These are phyloP conservation scores for Pholiota microspora DNA, from an alignment of 768 basidiomycete genomes.

Conservation along the genomic window DNA sequence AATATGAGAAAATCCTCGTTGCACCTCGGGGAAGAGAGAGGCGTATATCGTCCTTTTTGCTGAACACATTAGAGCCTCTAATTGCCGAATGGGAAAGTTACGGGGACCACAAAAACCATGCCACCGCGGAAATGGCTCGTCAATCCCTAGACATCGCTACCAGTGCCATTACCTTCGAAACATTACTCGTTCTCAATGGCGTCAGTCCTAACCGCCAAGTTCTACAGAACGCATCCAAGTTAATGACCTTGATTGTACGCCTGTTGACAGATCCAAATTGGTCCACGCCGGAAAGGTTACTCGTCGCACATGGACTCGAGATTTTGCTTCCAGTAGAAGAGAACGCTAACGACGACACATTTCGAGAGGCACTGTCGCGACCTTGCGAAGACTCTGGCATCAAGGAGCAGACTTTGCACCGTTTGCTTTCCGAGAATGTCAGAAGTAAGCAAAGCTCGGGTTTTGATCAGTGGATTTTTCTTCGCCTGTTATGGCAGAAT, in stretches of 20 bases:
- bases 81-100: constrained; percentile 43
- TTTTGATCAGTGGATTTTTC: constrained; percentile 38
- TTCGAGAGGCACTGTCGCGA: constrained; percentile 44
- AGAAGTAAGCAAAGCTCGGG: constrained; percentile 7
- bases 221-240: constrained; percentile 60
- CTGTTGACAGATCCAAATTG: constrained; percentile 46
- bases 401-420: constrained; percentile 47
- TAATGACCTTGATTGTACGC: constrained; percentile 34
- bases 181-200: constrained; percentile 63
- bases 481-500: constrained; percentile 64
- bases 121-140: constrained; percentile 64
- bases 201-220: constrained; percentile 55
- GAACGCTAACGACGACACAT: constrained; percentile 22
- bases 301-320: constrained; percentile 65
- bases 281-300: constrained; percentile 59
- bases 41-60: constrained; percentile 58
- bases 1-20: constrained; percentile 22
- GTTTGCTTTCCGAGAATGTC: constrained; percentile 25
- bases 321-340: constrained; percentile 51
- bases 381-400: constrained; percentile 59
- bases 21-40: constrained; percentile 58
- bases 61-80: constrained; percentile 58
- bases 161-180: constrained; percentile 66
- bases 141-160: constrained; percentile 69
- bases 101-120: constrained; percentile 30